Evolutionary conservation across 176 grass and related monocot species (phyloP).

Genomic region (Triticum timopheevii): DNA sequence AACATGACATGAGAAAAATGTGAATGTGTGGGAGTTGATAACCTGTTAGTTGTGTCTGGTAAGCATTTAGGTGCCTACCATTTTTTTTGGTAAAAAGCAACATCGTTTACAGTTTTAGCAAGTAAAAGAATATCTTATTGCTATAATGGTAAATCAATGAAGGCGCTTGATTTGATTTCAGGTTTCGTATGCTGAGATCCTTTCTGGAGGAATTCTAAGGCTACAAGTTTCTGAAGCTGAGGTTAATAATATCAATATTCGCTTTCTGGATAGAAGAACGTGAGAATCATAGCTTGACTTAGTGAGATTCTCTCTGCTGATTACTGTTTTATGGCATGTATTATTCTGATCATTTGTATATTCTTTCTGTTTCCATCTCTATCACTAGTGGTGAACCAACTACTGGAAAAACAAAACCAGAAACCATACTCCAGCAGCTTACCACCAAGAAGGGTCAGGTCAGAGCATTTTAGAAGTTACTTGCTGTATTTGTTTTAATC

Average conservation of each 20-base stretch:
- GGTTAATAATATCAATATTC: slow-evolving; percentile 91
- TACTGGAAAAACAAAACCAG: slow-evolving; percentile 75
- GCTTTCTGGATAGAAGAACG: slow-evolving; percentile 92
- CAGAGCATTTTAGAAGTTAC: slow-evolving; percentile 26
- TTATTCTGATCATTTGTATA: slow-evolving; percentile 42
- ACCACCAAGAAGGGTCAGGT: slow-evolving; percentile 98
- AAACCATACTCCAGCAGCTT: slow-evolving; percentile 86
- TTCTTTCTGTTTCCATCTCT: slow-evolving; percentile 11
- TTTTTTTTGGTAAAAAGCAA: background rate
- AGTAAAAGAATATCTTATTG: background rate
- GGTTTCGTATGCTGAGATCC: slow-evolving; percentile 86
- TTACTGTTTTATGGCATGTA: background rate
- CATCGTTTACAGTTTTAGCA: background rate
- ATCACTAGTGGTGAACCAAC: slow-evolving; percentile 82
- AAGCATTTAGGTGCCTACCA: background rate
- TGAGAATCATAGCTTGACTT: slow-evolving; percentile 42
- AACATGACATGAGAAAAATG: background rate
- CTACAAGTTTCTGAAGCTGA: slow-evolving; percentile 79
- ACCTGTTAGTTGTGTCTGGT: background rate
- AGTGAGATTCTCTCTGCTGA: slow-evolving; percentile 28
- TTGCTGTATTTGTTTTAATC: slow-evolving; percentile 17
- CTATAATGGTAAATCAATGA: slow-evolving; percentile 29
- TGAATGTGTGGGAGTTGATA: background rate
- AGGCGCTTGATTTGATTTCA: slow-evolving; percentile 38
- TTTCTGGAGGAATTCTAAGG: slow-evolving; percentile 93